A percentile compares a stretch with the other conserved stretches of the same genome.
Evolutionary conservation across 108 stramenopile genomes (phyloP).

Genomic region (Parietichytrium sp.): DNA sequence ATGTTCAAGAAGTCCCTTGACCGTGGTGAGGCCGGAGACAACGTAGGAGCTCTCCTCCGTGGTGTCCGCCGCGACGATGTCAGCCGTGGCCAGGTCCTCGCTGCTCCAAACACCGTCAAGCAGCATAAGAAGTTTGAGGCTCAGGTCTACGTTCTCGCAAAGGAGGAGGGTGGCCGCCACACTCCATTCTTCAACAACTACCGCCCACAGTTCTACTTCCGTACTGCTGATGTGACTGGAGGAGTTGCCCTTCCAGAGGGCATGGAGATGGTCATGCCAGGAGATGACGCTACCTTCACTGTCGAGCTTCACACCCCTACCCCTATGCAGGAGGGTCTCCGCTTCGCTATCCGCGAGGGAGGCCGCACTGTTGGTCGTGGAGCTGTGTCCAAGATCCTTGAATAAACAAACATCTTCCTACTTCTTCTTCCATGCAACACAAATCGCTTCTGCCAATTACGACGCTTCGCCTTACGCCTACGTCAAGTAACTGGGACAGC

Average conservation of each 20-base stretch:
- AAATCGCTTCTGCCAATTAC: too few relatives aligned
- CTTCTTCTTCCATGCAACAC: too few relatives aligned
- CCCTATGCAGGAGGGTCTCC: slow-evolving; percentile 84
- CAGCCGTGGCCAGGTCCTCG: slow-evolving; percentile 89
- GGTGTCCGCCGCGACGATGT: slow-evolving; percentile 96
- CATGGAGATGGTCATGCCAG: slow-evolving; percentile 98
- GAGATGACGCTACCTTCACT: slow-evolving; percentile 89
- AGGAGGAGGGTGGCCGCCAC: slow-evolving; percentile 99
- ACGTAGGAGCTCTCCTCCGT: slow-evolving; percentile 91
- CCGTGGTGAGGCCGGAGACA: slow-evolving; percentile 95
- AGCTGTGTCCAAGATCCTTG: slow-evolving; percentile 83
- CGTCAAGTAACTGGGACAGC: too few relatives aligned
- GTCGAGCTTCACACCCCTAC: slow-evolving; percentile 90
- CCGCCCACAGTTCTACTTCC: slow-evolving; percentile 97
- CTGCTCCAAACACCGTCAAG: slow-evolving; percentile 77
- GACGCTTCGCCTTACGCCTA: too few relatives aligned
- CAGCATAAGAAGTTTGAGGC: slow-evolving; percentile 86
- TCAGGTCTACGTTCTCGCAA: slow-evolving; percentile 89
- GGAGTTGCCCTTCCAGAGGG: slow-evolving; percentile 76
- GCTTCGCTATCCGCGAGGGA: slow-evolving; percentile 97
- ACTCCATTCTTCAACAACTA: slow-evolving; percentile 98
- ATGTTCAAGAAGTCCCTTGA: slow-evolving; percentile 98
- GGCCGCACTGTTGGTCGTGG: slow-evolving; percentile 97
- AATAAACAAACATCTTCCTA: slow-evolving; percentile 25
- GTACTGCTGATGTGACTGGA: slow-evolving; percentile 97